Evolutionary conservation across 129 eudicot species (phyloP).

Genomic region (Artemisia argyi): DNA sequence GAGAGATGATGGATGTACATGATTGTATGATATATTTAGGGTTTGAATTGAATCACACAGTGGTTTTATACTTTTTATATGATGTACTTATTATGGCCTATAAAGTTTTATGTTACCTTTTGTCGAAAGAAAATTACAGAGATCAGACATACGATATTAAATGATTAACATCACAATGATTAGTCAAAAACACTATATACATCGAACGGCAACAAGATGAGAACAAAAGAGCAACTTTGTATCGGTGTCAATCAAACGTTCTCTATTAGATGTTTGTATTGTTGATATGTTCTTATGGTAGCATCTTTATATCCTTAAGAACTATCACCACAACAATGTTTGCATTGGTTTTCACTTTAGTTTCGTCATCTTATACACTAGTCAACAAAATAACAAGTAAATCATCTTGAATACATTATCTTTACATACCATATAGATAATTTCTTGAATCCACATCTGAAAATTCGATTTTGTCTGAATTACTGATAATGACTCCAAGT

Average conservation of each 20-base stretch:
- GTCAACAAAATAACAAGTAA: slow-evolving; percentile 16
- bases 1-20: slow-evolving; percentile 41
- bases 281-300: neutral
- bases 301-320: slow-evolving; percentile 10
- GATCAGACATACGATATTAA: neutral
- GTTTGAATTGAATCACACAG: slow-evolving; percentile 35
- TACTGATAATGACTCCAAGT: slow-evolving; percentile 30
- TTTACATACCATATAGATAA: slow-evolving; percentile 14
- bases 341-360: slow-evolving; percentile 30
- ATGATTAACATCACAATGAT: neutral
- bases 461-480: slow-evolving; percentile 1
- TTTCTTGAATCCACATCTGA: slow-evolving; percentile 8
- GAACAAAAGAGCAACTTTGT: slow-evolving; percentile 4
- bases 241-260: no score
- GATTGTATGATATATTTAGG: slow-evolving; percentile 31
- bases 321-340: slow-evolving; percentile 38
- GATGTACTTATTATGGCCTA: slow-evolving; percentile 7
- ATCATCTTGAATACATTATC: slow-evolving; percentile 8
- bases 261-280: no score
- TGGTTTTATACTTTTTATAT: slow-evolving; percentile 22
- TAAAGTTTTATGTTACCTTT: neutral
- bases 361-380: slow-evolving; percentile 18
- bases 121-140: neutral
- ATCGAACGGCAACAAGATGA: slow-evolving; percentile 1
- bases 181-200: slow-evolving; percentile 1